Percentiles rank a stretch among this genome's conserved stretches.
Conservation (phyloP, 129 eudicot genomes). For the Helichrysum umbraculigerum region DNA sequence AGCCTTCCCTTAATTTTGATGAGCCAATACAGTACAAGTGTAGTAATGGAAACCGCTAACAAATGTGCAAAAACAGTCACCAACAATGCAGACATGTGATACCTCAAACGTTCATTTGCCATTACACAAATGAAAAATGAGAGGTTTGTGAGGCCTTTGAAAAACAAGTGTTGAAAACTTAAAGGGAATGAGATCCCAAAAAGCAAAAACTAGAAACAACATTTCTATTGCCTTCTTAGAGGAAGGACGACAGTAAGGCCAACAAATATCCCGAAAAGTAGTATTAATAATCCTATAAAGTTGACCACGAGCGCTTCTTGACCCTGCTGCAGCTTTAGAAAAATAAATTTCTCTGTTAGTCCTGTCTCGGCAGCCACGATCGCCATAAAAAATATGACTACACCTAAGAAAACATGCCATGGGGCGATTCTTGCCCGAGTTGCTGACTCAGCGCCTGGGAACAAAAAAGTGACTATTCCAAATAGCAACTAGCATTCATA, state of each 20-base stretch:
- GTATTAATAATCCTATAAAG: constrained; percentile 61
- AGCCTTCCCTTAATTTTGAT: constrained; percentile 62
- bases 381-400: constrained; percentile 50
- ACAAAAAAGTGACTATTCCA: constrained; percentile 44
- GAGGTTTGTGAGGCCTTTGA: not conserved
- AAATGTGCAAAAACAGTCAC: constrained; percentile 55
- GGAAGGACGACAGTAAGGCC: constrained; percentile 37
- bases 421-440: constrained; percentile 55
- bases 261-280: constrained; percentile 53
- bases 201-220: not conserved
- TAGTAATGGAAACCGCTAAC: constrained; percentile 44
- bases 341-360: constrained; percentile 47
- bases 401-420: constrained; percentile 59
- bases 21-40: constrained; percentile 66
- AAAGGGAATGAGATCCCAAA: not conserved
- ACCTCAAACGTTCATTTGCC: constrained; percentile 24
- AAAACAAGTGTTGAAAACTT: constrained; percentile 1
- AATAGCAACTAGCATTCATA: constrained; percentile 43
- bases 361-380: constrained; percentile 56
- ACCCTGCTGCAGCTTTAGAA: constrained; percentile 30
- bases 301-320: constrained; percentile 71
- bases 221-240: constrained; percentile 25
- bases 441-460: constrained; percentile 40
- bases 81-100: constrained; percentile 27
- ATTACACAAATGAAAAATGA: constrained; percentile 13